phyloP scores from a whole-genome alignment of 2,329 filamentous ascomycete species.

The Diaporthe sp. region DNA sequence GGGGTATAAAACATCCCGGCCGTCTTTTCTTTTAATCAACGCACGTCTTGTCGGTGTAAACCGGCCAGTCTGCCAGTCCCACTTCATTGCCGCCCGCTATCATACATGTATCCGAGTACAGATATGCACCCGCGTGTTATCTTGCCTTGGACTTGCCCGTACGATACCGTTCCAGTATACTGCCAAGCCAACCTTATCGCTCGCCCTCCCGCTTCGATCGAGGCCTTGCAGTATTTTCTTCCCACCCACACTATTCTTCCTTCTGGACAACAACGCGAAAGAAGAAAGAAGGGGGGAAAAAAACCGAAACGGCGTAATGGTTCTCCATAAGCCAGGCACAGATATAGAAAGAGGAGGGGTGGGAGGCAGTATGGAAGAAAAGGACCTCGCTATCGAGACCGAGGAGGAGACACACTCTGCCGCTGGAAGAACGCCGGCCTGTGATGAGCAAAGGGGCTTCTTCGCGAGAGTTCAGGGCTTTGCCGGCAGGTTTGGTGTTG shows the following conservation, averaged over 20 bases:
- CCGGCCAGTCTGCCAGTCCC: not conserved
- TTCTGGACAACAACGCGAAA: not conserved
- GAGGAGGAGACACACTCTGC: not conserved
- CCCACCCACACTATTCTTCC: not conserved
- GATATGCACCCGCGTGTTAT: not conserved
- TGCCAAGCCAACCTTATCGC: constrained; percentile 16
- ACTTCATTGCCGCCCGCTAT: not conserved
- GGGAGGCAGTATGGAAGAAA: constrained; percentile 15
- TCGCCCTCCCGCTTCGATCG: not conserved
- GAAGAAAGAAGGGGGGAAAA: not conserved
- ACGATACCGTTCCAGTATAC: not conserved
- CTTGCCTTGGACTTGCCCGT: not conserved
- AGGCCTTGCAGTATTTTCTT: not conserved
- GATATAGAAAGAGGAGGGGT: not conserved
- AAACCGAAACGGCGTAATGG: not conserved
- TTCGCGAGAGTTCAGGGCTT: constrained; percentile 64
- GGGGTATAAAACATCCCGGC: constrained; percentile 8
- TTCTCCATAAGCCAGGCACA: not conserved
- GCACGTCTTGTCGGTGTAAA: not conserved
- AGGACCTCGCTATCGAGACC: constrained; percentile 5
- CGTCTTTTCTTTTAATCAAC: not conserved
- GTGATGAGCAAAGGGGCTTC: constrained; percentile 35
- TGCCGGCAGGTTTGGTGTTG: constrained; percentile 73
- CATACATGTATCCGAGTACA: not conserved
- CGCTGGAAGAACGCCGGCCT: not conserved